These are phyloP conservation scores for Nicotiana rustica DNA, from an alignment of 305 asterid genomes.

Conservation along the genomic window DNA sequence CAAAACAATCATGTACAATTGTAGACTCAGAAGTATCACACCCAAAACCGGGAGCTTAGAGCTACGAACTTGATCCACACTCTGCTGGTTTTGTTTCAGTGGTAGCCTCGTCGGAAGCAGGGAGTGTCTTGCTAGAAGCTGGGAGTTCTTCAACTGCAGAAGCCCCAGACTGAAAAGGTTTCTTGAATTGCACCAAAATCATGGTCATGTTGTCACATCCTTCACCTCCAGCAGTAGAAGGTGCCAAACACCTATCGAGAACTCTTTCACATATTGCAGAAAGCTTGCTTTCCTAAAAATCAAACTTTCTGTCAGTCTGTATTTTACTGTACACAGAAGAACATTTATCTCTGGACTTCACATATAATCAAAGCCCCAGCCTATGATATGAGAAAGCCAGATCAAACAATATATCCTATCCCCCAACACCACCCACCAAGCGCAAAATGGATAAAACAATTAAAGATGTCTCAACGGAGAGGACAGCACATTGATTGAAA, in stretches of 20 bases:
- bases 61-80: slow-evolving; percentile 38
- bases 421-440: neutral
- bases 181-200: slow-evolving; percentile 86
- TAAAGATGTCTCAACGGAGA: neutral
- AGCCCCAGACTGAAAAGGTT: slow-evolving; percentile 46
- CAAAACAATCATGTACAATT: slow-evolving; percentile 37
- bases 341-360: neutral
- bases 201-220: slow-evolving; percentile 99
- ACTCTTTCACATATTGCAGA: slow-evolving; percentile 86
- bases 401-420: neutral
- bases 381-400: slow-evolving; percentile 15
- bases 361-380: neutral
- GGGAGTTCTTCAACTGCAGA: slow-evolving; percentile 18
- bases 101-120: slow-evolving; percentile 46
- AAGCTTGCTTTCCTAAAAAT: slow-evolving; percentile 81
- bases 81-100: slow-evolving; percentile 37
- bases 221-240: slow-evolving; percentile 89
- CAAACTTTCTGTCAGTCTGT: neutral
- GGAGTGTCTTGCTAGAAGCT: slow-evolving; percentile 47
- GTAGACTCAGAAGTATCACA: slow-evolving; percentile 33
- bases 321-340: neutral
- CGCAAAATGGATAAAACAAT: neutral
- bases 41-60: neutral
- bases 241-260: slow-evolving; percentile 88
- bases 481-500: neutral